Evolutionary conservation across 1,284 basidiomycete genomes (phyloP).

Genomic region (Phaffia rhodozyma): DNA sequence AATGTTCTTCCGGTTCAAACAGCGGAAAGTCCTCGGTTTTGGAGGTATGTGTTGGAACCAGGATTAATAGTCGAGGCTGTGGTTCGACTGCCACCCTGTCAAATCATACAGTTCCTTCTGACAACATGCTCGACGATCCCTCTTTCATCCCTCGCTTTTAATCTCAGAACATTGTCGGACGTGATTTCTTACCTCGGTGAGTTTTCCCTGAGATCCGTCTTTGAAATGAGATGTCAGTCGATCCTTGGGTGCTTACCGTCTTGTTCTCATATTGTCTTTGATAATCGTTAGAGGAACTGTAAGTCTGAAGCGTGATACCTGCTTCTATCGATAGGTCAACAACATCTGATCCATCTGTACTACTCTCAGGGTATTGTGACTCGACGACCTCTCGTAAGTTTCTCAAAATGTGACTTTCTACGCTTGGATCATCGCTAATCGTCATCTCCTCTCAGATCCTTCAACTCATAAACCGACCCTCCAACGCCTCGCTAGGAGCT

Average conservation of each 20-base stretch:
- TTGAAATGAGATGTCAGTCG: too few relatives aligned
- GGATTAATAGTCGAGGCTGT: too few relatives aligned
- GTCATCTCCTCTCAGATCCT: slow-evolving; percentile 48
- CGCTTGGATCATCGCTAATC: background rate
- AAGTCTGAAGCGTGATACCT: background rate
- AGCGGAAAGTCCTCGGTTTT: slow-evolving; percentile 42
- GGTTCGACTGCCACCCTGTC: too few relatives aligned
- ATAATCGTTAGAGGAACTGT: slow-evolving; percentile 15
- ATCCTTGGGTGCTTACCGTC: background rate
- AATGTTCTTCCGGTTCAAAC: background rate
- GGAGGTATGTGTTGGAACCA: slow-evolving; percentile 30
- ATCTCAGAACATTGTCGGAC: slow-evolving; percentile 85
- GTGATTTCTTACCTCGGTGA: slow-evolving; percentile 93
- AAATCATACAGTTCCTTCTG: too few relatives aligned
- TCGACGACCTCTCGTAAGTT: slow-evolving; percentile 69
- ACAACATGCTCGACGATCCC: background rate
- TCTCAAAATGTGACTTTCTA: background rate
- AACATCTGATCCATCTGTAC: background rate
- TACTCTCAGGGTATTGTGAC: slow-evolving; percentile 70
- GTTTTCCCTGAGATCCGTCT: slow-evolving; percentile 35
- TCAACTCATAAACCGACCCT: slow-evolving; percentile 78
- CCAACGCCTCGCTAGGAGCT: slow-evolving; percentile 45
- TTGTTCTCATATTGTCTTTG: background rate
- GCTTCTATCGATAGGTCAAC: background rate
- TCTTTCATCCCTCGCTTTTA: background rate